phyloP scores from a whole-genome alignment of 371 early-diverging fungal genomes.

The Gilbertella persicaria region DNA sequence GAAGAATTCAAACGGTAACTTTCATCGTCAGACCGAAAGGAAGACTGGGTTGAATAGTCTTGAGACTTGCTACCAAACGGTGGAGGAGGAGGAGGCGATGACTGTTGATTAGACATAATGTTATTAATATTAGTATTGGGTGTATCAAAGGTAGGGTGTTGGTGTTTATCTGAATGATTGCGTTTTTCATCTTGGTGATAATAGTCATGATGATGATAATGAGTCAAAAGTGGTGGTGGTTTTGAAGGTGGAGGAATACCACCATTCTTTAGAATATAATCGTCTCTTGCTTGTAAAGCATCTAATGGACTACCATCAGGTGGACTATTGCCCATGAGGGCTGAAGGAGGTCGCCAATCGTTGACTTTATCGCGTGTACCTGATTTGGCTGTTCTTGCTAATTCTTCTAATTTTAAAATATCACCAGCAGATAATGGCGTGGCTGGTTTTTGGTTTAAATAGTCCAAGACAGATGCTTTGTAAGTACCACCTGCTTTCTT shows the following conservation, averaged over 20 bases:
- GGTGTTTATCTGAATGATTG: not conserved
- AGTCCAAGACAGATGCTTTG: constrained; percentile 41
- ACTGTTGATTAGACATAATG: not conserved
- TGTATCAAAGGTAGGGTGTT: not conserved
- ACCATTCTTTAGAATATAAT: constrained; percentile 33
- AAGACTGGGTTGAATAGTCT: not conserved
- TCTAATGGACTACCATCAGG: constrained; percentile 18
- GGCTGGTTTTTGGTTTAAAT: constrained; percentile 44
- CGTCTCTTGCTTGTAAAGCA: constrained; percentile 31
- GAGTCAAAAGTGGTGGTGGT: constrained; percentile 25
- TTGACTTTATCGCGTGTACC: constrained; percentile 25
- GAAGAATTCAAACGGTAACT: constrained; percentile 34
- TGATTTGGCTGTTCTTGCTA: constrained; percentile 39
- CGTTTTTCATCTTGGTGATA: not conserved
- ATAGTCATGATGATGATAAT: constrained; percentile 2
- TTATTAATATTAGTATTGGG: not conserved
- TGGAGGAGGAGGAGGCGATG: not conserved
- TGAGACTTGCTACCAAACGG: not conserved
- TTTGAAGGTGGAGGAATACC: constrained; percentile 36
- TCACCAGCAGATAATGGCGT: constrained; percentile 45
- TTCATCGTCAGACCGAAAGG: constrained; percentile 28
- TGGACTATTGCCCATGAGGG: constrained; percentile 26
- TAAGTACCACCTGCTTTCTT: constrained; percentile 36
- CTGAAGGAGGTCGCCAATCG: constrained; percentile 53
- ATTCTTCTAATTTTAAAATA: constrained; percentile 48